These are phyloP conservation scores for Trametes punicea DNA, from an alignment of 768 basidiomycete genomes.

Conservation along the genomic window DNA sequence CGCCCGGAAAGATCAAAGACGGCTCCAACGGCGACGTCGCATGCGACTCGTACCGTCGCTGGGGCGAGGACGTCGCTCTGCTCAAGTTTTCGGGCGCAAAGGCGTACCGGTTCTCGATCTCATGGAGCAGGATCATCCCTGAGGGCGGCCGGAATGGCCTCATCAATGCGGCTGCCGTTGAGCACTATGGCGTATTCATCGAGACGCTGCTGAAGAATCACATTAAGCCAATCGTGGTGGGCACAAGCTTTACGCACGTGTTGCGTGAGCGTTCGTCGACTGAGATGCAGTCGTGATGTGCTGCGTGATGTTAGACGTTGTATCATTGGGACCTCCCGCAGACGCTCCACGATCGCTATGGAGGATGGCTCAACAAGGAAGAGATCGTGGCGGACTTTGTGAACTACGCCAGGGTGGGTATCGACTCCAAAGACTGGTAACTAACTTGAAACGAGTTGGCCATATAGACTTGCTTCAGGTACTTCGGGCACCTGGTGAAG, in stretches of 20 bases:
- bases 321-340: constrained; percentile 56
- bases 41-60: constrained; percentile 43
- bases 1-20: constrained; percentile 41
- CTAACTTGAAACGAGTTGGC: too few relatives aligned
- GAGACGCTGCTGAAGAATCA: constrained; percentile 42
- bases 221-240: constrained; percentile 43
- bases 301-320: constrained; percentile 32
- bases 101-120: constrained; percentile 49
- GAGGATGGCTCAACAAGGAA: constrained; percentile 48
- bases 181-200: constrained; percentile 45
- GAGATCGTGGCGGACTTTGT: constrained; percentile 46
- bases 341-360: constrained; percentile 45
- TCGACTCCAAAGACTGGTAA: not conserved
- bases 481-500: constrained; percentile 48
- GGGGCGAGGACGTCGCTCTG: constrained; percentile 43
- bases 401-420: constrained; percentile 40
- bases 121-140: constrained; percentile 56
- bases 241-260: constrained; percentile 12
- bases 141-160: constrained; percentile 43
- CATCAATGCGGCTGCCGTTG: constrained; percentile 44
- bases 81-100: constrained; percentile 46
- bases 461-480: constrained; percentile 40
- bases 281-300: too few relatives aligned
- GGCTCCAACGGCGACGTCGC: constrained; percentile 44
- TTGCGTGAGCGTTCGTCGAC: too few relatives aligned